Evolutionary conservation across 306 rosid genomes (phyloP), one percentile per base, ranked within the genome.

Genomic region (Sechiopsis laciniata): DNA sequence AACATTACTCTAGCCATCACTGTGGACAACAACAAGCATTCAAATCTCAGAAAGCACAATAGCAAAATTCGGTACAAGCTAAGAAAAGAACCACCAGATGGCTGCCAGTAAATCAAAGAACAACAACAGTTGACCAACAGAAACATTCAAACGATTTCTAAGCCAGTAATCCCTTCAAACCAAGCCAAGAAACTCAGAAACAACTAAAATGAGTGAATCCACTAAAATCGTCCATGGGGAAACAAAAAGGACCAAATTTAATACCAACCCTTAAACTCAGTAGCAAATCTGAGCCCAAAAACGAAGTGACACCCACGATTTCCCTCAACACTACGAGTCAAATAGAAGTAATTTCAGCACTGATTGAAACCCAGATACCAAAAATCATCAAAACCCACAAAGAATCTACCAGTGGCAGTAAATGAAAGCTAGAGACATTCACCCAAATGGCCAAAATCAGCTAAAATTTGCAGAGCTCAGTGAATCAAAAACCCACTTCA

Each of bases 341-440:
- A 64, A 64, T 10, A 40, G 53, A 64, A 40, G 69, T 16, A 62
- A 62, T n/a, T 62, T 62, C 69, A 62, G 16, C 54, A 40, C 71
- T 3, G 53, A 8, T 3, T 2, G 37, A 67, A 19, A 67, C 72
- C 72, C 72, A 67, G 72, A 20, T 67, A 15, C 19, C 37, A 53
- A 67, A 13, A 65, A 65, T 64, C 71, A n/a, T n/a, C 14, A 64
- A 63, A 22, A 37, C 50, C 46, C 70, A 22, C 40, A n/a, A 64
- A n/a, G n/a, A 67, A 46, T 13, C 37, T 2, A 46, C 8, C 70
- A 62, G 8, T 16, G 50, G 3, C 32, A n/a, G 11, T 8, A 48
- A 0, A 40, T 40, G 46, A 6, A 40, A 40, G 46, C 46, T 40
- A 26, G 29, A 40, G 46, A 6, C 46, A 42, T 42, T 42, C 10